Evolutionary conservation across 1,139 yeast genomes (phyloP).

Genomic region (Sugiyamaella grinbergsii): DNA sequence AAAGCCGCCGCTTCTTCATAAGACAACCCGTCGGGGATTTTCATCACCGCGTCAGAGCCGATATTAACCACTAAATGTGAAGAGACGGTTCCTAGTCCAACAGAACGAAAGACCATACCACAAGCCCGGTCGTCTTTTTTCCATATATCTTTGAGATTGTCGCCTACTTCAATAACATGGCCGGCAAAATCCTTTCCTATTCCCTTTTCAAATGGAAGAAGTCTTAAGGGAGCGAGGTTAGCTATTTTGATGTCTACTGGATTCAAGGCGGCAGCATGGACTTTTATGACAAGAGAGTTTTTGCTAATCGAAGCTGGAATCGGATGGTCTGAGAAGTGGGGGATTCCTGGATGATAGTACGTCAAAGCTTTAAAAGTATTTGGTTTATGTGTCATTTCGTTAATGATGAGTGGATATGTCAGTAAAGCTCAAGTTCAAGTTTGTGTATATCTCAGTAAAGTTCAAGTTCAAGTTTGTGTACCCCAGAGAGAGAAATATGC

Average conservation of each 20-base stretch:
- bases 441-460: neutral
- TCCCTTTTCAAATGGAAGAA: slow-evolving; percentile 52
- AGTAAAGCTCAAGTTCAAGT: too few species aligned
- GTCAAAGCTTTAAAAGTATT: slow-evolving; percentile 3
- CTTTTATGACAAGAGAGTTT: slow-evolving; percentile 57
- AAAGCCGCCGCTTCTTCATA: slow-evolving; percentile 61
- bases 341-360: slow-evolving; percentile 16
- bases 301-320: slow-evolving; percentile 48
- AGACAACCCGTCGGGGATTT: slow-evolving; percentile 53
- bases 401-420: too few species aligned
- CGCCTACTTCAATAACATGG: slow-evolving; percentile 59
- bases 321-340: slow-evolving; percentile 44
- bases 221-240: slow-evolving; percentile 44
- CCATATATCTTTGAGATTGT: slow-evolving; percentile 37
- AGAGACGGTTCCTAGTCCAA: slow-evolving; percentile 55
- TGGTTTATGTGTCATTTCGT: neutral
- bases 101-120: slow-evolving; percentile 53
- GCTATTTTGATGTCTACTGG: slow-evolving; percentile 65
- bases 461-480: too few species aligned
- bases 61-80: slow-evolving; percentile 53
- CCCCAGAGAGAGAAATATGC: too few species aligned
- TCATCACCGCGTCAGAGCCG: slow-evolving; percentile 45
- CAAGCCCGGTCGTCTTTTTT: slow-evolving; percentile 64
- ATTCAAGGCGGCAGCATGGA: slow-evolving; percentile 61
- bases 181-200: slow-evolving; percentile 75